A percentile compares a stretch with the other conserved stretches of the same genome.
phyloP scores from a whole-genome alignment of 306 rosid species.

The Vigna mungo region DNA sequence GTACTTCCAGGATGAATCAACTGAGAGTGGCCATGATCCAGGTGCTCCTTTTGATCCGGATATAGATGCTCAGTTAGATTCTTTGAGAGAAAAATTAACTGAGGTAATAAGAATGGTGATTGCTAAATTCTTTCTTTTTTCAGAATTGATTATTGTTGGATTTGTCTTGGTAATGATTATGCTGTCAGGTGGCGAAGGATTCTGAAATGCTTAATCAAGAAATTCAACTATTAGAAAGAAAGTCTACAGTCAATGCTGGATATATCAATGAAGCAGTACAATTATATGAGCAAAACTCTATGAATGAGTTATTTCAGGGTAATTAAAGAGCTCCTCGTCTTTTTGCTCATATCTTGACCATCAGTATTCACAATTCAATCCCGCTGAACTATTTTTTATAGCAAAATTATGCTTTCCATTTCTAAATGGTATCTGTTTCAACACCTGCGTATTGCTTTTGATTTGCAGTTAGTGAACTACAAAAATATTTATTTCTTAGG shows the following conservation, averaged over 20 bases:
- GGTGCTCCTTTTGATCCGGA: conserved; percentile 54
- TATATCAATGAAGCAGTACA: conserved; percentile 59
- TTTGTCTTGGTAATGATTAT: conserved; percentile 32
- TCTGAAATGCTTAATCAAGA: conserved; percentile 69
- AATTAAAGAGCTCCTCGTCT: conserved; percentile 40
- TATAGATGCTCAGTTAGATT: conserved; percentile 68
- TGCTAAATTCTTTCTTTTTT: conserved; percentile 16
- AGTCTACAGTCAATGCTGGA: conserved; percentile 53
- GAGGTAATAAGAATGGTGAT: conserved; percentile 51
- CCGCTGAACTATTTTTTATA: conserved; percentile 25
- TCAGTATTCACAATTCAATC: neutral
- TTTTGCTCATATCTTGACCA: conserved; percentile 29
- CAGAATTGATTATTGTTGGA: conserved; percentile 15
- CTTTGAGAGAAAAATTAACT: conserved; percentile 64
- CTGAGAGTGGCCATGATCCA: conserved; percentile 35
- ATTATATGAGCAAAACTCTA: conserved; percentile 42
- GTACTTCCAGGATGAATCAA: conserved; percentile 61
- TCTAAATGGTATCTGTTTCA: neutral
- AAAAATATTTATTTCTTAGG: conserved; percentile 5
- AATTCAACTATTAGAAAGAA: conserved; percentile 66
- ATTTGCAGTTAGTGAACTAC: conserved; percentile 11
- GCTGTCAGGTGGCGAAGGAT: conserved; percentile 69
- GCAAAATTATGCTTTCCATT: conserved; percentile 25
- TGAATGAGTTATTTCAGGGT: conserved; percentile 77
- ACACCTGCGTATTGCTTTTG: conserved; percentile 24